Evolutionary conservation across 192 early-diverging fungal genomes (phyloP).

Genomic region (Podila horticola): DNA sequence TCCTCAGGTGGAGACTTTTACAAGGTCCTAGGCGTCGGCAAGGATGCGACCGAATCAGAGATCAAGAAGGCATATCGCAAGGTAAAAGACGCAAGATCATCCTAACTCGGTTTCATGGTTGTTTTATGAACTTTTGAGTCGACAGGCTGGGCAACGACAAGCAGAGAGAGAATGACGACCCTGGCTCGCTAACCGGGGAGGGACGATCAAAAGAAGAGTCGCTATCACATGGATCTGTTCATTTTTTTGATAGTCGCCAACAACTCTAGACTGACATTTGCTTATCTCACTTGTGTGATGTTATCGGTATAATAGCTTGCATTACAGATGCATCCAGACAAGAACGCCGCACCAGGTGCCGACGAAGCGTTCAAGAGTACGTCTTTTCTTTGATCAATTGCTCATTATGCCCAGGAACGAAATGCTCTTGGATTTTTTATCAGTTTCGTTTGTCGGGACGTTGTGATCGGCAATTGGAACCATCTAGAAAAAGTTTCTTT

Average conservation of each 20-base stretch:
- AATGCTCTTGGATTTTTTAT: no score
- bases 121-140: no score
- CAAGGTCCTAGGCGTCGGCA: slow-evolving; percentile 79
- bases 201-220: not conserved
- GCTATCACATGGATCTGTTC: no score
- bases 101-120: no score
- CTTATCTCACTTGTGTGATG: not conserved
- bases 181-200: not conserved
- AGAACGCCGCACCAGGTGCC: slow-evolving; percentile 93
- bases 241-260: not conserved
- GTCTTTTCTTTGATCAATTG: no score
- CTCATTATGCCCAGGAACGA: no score
- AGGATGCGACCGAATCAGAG: slow-evolving; percentile 79
- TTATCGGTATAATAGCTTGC: slow-evolving; percentile 67
- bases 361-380: slow-evolving; percentile 96
- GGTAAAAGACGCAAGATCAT: slow-evolving; percentile 51
- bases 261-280: not conserved
- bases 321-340: slow-evolving; percentile 95
- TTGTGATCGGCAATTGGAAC: no score
- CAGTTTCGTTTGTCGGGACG: no score
- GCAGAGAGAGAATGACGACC: not conserved
- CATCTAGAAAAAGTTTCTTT: no score
- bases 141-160: not conserved
- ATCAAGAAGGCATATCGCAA: slow-evolving; percentile 97
- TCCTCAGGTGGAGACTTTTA: slow-evolving; percentile 84